phyloP scores from a whole-genome alignment of 2,329 filamentous ascomycete species.

The Xylariales sp. region DNA sequence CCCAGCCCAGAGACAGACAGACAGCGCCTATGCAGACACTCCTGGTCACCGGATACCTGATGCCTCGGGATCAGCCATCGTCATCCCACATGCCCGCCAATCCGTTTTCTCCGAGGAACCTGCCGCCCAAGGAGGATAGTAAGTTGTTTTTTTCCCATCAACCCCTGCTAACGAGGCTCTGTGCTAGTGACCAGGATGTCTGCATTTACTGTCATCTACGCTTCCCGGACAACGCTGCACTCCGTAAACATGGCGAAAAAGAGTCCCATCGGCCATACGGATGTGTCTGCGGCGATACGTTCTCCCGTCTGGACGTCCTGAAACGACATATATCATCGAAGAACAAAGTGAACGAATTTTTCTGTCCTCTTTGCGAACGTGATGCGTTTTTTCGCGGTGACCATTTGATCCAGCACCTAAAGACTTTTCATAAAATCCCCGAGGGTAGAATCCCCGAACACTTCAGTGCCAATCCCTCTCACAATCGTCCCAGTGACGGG shows the following conservation, averaged over 20 bases:
- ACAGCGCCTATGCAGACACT: background rate
- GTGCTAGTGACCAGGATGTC: slow-evolving; percentile 11
- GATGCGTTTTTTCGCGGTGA: slow-evolving; percentile 35
- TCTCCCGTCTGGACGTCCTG: slow-evolving; percentile 29
- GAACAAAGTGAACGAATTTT: slow-evolving; percentile 17
- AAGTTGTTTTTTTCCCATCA: slow-evolving; percentile 24
- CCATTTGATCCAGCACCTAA: slow-evolving; percentile 38
- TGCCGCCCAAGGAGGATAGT: slow-evolving; percentile 9
- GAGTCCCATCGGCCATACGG: slow-evolving; percentile 27
- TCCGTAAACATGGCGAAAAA: slow-evolving; percentile 20
- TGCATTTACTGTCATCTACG: slow-evolving; percentile 21
- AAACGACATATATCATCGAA: slow-evolving; percentile 34
- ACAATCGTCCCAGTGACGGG: background rate
- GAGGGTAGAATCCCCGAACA: slow-evolving; percentile 22
- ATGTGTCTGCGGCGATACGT: slow-evolving; percentile 34
- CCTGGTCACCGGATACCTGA: background rate
- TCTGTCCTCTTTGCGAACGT: slow-evolving; percentile 33
- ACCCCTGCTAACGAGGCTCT: slow-evolving; percentile 1
- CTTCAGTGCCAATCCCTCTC: slow-evolving; percentile 6
- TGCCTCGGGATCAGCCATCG: background rate
- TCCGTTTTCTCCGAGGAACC: background rate
- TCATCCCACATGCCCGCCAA: slow-evolving; percentile 1
- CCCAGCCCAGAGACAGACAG: background rate
- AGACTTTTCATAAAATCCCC: slow-evolving; percentile 30
- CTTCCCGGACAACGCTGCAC: slow-evolving; percentile 18